Evolutionary conservation across 768 basidiomycete genomes (phyloP).

Genomic region (Grammothele lineata): DNA sequence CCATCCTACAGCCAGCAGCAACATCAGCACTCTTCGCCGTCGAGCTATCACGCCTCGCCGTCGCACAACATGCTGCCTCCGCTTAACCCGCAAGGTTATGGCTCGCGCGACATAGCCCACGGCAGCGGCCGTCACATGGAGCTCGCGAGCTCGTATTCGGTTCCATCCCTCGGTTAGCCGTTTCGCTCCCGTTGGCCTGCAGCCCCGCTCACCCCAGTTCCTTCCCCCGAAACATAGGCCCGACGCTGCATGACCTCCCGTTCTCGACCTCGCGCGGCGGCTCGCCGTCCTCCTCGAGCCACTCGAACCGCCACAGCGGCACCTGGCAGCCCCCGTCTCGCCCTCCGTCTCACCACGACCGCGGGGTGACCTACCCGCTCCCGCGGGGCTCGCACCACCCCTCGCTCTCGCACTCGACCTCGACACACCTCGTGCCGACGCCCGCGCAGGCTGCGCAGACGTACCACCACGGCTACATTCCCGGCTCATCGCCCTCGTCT

Average conservation of each 20-base stretch:
- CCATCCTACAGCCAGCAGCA: slow-evolving; percentile 1
- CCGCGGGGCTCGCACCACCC: slow-evolving; percentile 6
- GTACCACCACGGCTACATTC: slow-evolving; percentile 10
- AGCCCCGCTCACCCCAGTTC: not conserved
- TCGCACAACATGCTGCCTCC: slow-evolving; percentile 10
- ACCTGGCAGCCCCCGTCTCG: slow-evolving; percentile 1
- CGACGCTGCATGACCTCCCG: slow-evolving; percentile 14
- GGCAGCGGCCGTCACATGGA: slow-evolving; percentile 6
- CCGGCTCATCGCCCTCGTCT: not conserved
- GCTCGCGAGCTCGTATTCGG: slow-evolving; percentile 2
- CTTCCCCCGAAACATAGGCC: slow-evolving; percentile 1
- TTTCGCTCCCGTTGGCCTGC: not conserved
- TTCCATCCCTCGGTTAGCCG: slow-evolving; percentile 10
- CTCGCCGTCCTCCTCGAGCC: not conserved
- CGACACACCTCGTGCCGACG: slow-evolving; percentile 15
- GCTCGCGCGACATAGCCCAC: slow-evolving; percentile 6
- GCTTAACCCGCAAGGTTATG: slow-evolving; percentile 4
- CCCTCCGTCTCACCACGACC: slow-evolving; percentile 4
- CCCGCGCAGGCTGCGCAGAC: slow-evolving; percentile 17
- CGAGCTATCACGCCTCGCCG: slow-evolving; percentile 7
- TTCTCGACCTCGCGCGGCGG: slow-evolving; percentile 4
- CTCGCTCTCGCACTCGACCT: slow-evolving; percentile 13
- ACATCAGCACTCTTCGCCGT: too few relatives aligned
- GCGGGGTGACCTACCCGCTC: not conserved
- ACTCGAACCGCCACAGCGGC: slow-evolving; percentile 1